phyloP scores from a whole-genome alignment of 495 filamentous ascomycete species.

The Echria macrotheca region DNA sequence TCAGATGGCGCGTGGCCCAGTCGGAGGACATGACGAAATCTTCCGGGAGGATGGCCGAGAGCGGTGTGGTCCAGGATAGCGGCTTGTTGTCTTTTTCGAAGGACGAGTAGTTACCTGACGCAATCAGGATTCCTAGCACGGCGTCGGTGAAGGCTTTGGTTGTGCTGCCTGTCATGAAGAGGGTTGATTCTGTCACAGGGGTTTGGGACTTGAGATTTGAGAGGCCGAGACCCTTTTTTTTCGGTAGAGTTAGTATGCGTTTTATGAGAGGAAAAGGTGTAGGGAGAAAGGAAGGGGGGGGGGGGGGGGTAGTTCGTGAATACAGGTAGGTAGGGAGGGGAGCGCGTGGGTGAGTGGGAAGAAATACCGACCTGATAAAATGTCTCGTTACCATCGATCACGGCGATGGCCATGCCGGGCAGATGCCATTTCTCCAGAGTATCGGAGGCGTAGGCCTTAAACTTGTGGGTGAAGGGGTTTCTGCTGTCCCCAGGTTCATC shows the following conservation, averaged over 20 bases:
- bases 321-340: slow-evolving; percentile 10
- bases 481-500: neutral
- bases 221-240: slow-evolving; percentile 55
- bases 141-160: slow-evolving; percentile 55
- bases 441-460: slow-evolving; percentile 32
- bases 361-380: slow-evolving; percentile 44
- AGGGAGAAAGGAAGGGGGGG: too few relatives aligned
- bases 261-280: too few relatives aligned
- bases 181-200: slow-evolving; percentile 39
- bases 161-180: slow-evolving; percentile 40
- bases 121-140: slow-evolving; percentile 41
- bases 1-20: slow-evolving; percentile 42
- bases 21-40: slow-evolving; percentile 48
- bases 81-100: neutral
- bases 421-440: slow-evolving; percentile 43
- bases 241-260: too few relatives aligned
- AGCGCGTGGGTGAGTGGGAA: neutral
- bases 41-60: slow-evolving; percentile 44
- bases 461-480: slow-evolving; percentile 17
- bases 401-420: slow-evolving; percentile 45
- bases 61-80: slow-evolving; percentile 44
- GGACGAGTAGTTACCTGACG: slow-evolving; percentile 26
- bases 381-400: slow-evolving; percentile 40
- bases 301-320: too few relatives aligned
- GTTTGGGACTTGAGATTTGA: slow-evolving; percentile 30